These are phyloP conservation scores for Babesia caballi DNA, from an alignment of 169 alveolate genomes.

Conservation along the genomic window DNA sequence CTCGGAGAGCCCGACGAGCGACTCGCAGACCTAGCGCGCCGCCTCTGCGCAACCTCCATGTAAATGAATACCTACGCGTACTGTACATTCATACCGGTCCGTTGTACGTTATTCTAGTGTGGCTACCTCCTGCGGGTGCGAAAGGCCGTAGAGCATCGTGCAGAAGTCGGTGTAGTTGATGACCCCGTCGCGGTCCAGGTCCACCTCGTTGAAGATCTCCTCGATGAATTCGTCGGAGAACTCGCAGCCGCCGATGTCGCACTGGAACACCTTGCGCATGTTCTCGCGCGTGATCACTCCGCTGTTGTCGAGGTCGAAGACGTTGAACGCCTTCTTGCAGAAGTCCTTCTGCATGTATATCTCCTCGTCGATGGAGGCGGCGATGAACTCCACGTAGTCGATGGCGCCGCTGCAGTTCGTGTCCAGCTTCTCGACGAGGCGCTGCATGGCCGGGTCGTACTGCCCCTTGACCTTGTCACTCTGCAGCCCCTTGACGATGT, in stretches of 20 bases:
- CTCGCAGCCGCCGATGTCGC: conserved; percentile 7
- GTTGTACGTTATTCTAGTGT: not conserved
- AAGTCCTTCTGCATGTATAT: conserved; percentile 81
- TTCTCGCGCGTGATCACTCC: conserved; percentile 85
- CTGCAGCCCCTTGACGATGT: conserved; percentile 65
- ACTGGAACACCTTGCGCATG: conserved; percentile 64
- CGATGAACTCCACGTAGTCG: conserved; percentile 93
- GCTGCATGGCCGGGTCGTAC: conserved; percentile 52
- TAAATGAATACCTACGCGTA: not conserved
- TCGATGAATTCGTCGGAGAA: conserved; percentile 55
- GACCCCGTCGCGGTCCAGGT: conserved; percentile 73
- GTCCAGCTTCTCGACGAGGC: conserved; percentile 79
- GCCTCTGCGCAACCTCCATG: not conserved
- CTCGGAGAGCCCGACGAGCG: conserved; percentile 32
- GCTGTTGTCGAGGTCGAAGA: conserved; percentile 88
- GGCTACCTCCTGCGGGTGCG: conserved; percentile 16
- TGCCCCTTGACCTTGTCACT: conserved; percentile 70
- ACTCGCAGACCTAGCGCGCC: not conserved
- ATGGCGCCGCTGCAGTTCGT: conserved; percentile 88
- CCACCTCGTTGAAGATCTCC: conserved; percentile 70
- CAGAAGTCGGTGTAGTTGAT: conserved; percentile 75
- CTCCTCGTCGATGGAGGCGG: conserved; percentile 89
- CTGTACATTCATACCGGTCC: not conserved
- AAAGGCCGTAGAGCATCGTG: conserved; percentile 70
- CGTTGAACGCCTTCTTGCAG: conserved; percentile 87